Evolutionary conservation across 1,139 yeast genomes (phyloP).

Genomic region (Ashbya aceris): DNA sequence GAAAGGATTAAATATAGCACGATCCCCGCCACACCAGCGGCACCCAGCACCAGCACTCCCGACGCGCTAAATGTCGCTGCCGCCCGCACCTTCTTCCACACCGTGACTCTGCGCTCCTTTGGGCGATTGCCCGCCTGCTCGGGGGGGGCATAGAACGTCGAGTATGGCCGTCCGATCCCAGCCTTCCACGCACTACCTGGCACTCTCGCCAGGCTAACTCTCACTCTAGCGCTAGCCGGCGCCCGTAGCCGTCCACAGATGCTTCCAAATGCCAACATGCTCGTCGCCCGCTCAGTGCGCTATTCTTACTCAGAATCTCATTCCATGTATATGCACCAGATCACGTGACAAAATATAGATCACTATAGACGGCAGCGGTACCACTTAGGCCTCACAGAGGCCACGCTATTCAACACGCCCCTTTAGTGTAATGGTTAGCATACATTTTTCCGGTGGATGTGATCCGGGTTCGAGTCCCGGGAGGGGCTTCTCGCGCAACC

Average conservation of each 20-base stretch:
- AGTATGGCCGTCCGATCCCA: constrained; percentile 4
- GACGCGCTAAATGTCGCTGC: constrained; percentile 56
- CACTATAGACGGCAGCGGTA: too few relatives aligned
- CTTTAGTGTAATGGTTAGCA: constrained; percentile 37
- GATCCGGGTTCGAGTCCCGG: constrained; percentile 44
- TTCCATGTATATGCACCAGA: too few relatives aligned
- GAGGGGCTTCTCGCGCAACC: constrained; percentile 31
- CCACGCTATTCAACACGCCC: constrained; percentile 14
- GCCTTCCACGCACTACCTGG: background rate
- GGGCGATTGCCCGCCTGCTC: background rate
- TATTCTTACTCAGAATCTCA: too few relatives aligned
- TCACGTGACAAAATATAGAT: too few relatives aligned
- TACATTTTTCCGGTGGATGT: constrained; percentile 40
- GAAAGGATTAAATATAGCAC: constrained; percentile 69
- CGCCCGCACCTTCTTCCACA: constrained; percentile 37
- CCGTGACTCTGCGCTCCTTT: background rate
- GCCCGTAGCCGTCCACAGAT: too few relatives aligned
- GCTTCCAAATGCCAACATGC: too few relatives aligned
- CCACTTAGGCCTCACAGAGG: too few relatives aligned
- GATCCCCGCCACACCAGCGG: constrained; percentile 55
- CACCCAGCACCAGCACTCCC: constrained; percentile 54
- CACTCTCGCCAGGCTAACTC: background rate
- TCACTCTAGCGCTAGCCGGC: too few relatives aligned
- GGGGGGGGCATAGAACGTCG: constrained; percentile 12
- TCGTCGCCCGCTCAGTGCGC: too few relatives aligned